phyloP scores from a whole-genome alignment of 2,329 filamentous ascomycete genomes.

The Pestalotiopsis sp. region DNA sequence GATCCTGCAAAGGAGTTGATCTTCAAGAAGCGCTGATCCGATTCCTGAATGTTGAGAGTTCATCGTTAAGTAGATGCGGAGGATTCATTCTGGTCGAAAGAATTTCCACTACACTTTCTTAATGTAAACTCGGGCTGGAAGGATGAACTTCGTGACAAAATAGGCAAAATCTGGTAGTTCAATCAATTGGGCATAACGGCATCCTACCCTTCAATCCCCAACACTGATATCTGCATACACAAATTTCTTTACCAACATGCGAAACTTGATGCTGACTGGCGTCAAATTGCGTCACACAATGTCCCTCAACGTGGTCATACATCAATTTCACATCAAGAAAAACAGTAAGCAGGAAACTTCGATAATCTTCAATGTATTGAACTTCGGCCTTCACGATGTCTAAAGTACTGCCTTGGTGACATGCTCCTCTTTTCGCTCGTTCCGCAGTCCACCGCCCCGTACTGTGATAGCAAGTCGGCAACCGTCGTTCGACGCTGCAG shows the following conservation, averaged over 20 bases:
- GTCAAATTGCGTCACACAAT: too few species aligned
- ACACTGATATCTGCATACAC: too few species aligned
- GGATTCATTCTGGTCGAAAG: not conserved
- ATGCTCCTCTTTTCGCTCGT: not conserved
- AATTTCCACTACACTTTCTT: not conserved
- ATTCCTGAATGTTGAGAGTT: not conserved
- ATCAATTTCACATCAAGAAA: not conserved
- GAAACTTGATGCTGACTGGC: too few species aligned
- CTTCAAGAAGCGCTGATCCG: conserved; percentile 1
- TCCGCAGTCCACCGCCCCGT: not conserved
- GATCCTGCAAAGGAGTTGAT: conserved; percentile 4
- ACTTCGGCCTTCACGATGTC: not conserved
- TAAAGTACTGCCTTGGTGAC: not conserved
- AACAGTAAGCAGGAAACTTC: not conserved
- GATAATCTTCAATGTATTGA: not conserved
- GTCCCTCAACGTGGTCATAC: too few species aligned
- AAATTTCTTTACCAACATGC: too few species aligned
- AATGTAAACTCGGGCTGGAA: too few species aligned
- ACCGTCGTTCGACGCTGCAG: not conserved
- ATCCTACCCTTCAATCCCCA: too few species aligned
- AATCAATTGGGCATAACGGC: too few species aligned
- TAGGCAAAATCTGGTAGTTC: too few species aligned
- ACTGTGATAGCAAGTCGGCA: not conserved
- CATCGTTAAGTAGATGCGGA: not conserved
- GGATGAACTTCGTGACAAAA: too few species aligned